A percentile compares a stretch with the other conserved stretches of the same genome.
phyloP scores from a whole-genome alignment of 352 stramenopile species.

The Globisporangium apiculatum region DNA sequence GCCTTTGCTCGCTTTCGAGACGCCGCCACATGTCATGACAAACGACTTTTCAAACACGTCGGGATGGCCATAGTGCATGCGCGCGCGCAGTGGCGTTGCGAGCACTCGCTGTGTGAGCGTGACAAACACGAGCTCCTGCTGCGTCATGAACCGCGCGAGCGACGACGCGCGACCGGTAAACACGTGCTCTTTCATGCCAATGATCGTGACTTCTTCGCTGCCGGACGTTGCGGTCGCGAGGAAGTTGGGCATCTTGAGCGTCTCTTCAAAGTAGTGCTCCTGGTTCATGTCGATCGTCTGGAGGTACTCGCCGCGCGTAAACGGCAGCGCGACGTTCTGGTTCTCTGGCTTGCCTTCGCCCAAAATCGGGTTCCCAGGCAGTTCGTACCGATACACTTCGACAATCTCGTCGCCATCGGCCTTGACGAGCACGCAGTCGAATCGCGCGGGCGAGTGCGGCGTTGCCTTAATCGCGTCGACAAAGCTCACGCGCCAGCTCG shows the following conservation, averaged over 20 bases:
- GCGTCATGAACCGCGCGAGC: constrained; percentile 81
- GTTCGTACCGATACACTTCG: constrained; percentile 83
- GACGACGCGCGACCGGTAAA: constrained; percentile 85
- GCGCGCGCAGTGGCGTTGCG: constrained; percentile 60
- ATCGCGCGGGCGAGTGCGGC: constrained; percentile 26
- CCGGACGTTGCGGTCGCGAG: constrained; percentile 52
- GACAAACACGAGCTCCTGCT: constrained; percentile 85
- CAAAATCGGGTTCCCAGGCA: constrained; percentile 85
- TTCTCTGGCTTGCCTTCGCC: constrained; percentile 87
- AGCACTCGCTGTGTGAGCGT: constrained; percentile 81
- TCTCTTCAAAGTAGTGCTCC: constrained; percentile 86
- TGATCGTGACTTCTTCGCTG: constrained; percentile 71
- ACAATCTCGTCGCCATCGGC: constrained; percentile 73
- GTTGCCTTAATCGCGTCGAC: constrained; percentile 63
- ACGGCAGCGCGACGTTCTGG: constrained; percentile 83
- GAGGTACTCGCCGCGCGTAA: constrained; percentile 81
- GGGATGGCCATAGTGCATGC: constrained; percentile 86
- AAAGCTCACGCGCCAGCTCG: constrained; percentile 85
- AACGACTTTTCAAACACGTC: constrained; percentile 88
- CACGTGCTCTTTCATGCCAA: constrained; percentile 88
- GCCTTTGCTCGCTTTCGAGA: constrained; percentile 84
- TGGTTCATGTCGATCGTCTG: constrained; percentile 91
- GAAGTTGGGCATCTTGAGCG: constrained; percentile 86
- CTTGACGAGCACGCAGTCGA: constrained; percentile 80
- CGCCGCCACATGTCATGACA: constrained; percentile 72